phyloP scores from a whole-genome alignment of 176 grass and related monocot genomes.

The Carex littledalei region DNA sequence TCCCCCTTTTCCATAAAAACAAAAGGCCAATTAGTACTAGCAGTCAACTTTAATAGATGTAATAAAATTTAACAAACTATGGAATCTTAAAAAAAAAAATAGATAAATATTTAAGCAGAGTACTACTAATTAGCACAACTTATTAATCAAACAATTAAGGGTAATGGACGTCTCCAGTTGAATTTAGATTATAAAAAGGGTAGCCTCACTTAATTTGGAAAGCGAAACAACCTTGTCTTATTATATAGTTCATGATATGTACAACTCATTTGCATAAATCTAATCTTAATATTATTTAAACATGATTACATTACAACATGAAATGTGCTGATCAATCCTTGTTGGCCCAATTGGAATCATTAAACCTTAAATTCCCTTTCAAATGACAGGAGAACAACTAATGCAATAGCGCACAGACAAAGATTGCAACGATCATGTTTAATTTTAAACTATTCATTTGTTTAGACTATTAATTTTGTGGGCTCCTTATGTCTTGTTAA shows the following conservation, averaged over 20 bases:
- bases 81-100: too few species aligned
- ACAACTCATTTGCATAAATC: neutral
- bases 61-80: too few species aligned
- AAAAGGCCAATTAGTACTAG: too few species aligned
- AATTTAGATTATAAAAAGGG: neutral
- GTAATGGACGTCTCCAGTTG: neutral
- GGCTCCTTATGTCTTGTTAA: conserved; percentile 10
- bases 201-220: neutral
- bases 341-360: conserved; percentile 14
- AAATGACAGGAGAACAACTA: conserved; percentile 14
- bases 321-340: conserved; percentile 8
- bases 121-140: neutral
- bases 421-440: conserved; percentile 14
- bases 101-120: too few species aligned
- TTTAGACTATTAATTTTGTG: conserved; percentile 4
- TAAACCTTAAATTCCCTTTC: conserved; percentile 16
- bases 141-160: too few species aligned
- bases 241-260: conserved; percentile 7
- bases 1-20: too few species aligned
- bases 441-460: neutral
- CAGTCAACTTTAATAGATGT: too few species aligned
- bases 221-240: conserved; percentile 1
- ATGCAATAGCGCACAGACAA: conserved; percentile 16
- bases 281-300: conserved; percentile 9
- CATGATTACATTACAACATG: neutral